phyloP scores from a whole-genome alignment of 768 basidiomycete genomes.

The Lactarius indigo region DNA sequence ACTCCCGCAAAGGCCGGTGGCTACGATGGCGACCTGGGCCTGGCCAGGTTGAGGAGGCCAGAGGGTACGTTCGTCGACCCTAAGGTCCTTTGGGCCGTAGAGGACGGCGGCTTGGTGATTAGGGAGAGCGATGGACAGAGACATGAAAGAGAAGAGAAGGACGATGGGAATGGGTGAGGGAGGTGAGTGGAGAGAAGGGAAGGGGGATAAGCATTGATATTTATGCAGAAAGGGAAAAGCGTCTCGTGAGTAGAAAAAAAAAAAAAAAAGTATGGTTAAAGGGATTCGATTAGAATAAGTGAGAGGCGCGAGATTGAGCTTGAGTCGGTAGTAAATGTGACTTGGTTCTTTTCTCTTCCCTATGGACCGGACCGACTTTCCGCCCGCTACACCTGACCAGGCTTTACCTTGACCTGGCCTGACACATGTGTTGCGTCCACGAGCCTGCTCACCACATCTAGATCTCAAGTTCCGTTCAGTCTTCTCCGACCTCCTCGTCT shows the following conservation, averaged over 20 bases:
- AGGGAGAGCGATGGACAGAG: constrained; percentile 47
- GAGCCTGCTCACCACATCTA: neutral
- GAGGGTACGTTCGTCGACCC: constrained; percentile 66
- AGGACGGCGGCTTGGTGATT: constrained; percentile 75
- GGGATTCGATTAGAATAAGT: constrained; percentile 6
- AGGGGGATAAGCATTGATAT: constrained; percentile 25
- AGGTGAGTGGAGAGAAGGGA: constrained; percentile 24
- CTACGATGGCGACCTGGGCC: constrained; percentile 72
- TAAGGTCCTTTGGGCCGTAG: constrained; percentile 79
- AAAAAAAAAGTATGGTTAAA: constrained; percentile 11
- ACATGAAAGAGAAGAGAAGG: constrained; percentile 34
- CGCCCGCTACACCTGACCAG: constrained; percentile 1
- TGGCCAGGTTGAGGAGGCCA: constrained; percentile 70
- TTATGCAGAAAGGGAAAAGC: constrained; percentile 29
- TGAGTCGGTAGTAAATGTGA: neutral
- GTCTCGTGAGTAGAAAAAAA: constrained; percentile 35
- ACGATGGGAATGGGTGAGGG: constrained; percentile 26
- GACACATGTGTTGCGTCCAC: neutral
- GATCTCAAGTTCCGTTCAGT: constrained; percentile 5
- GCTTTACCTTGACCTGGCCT: neutral
- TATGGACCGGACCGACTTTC: constrained; percentile 22
- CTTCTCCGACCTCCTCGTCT: constrained; percentile 18
- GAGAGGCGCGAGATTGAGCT: constrained; percentile 8
- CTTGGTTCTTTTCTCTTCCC: neutral
- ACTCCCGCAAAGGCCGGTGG: constrained; percentile 90